Evolutionary conservation across 257 asterid species (phyloP).

Genomic region (Solanum medicagineum): DNA sequence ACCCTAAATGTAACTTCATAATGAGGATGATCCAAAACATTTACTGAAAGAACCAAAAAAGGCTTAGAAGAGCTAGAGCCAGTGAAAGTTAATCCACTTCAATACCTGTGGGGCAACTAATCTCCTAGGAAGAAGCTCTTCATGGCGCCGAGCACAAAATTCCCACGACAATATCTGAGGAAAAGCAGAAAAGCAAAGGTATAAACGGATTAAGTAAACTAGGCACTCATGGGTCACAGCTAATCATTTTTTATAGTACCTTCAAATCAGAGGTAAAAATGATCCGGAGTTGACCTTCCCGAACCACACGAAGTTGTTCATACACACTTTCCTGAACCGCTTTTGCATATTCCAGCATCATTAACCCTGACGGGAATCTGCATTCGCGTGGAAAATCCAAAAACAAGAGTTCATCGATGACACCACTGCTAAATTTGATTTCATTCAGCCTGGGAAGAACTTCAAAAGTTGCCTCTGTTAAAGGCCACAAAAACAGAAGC

Average conservation of each 20-base stretch:
- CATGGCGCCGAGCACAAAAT: conserved; percentile 92
- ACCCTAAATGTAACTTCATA: not conserved
- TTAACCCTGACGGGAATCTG: conserved; percentile 78
- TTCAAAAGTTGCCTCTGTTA: conserved; percentile 92
- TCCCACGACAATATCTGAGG: conserved; percentile 86
- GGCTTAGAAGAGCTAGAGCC: not conserved
- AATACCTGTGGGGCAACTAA: conserved; percentile 89
- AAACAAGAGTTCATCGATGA: conserved; percentile 79
- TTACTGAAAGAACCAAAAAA: not conserved
- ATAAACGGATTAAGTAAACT: not conserved
- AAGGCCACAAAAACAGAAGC: conserved; percentile 2
- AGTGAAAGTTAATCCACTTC: not conserved
- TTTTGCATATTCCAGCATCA: conserved; percentile 88
- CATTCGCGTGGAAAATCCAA: conserved; percentile 95
- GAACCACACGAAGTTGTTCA: conserved; percentile 94
- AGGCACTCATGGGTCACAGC: not conserved
- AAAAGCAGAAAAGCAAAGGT: not conserved
- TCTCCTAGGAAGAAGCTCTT: conserved; percentile 93
- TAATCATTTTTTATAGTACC: conserved; percentile 22
- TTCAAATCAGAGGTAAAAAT: conserved; percentile 83
- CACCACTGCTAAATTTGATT: conserved; percentile 90
- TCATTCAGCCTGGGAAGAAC: conserved; percentile 96
- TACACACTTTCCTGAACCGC: conserved; percentile 96
- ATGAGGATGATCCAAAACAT: not conserved
- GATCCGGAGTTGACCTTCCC: conserved; percentile 94